Base-by-base conservation (phyloP, 2,329 filamentous ascomycete genomes). In the Fusarium penzigii region DNA sequence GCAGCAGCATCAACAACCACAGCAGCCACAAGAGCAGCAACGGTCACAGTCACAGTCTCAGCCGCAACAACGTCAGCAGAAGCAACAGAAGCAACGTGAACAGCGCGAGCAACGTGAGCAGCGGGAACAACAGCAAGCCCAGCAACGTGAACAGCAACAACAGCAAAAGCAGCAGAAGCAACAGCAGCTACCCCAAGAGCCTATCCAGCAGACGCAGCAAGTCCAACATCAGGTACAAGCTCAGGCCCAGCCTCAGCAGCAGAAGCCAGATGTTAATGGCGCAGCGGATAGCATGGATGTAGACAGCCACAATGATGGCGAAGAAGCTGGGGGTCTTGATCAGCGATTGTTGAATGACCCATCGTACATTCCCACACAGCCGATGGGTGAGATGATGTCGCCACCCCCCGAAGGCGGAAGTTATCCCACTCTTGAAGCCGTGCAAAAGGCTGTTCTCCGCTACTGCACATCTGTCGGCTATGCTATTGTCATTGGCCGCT, bases 401-500 rank as follows among this genome's bases (percentile, higher is more conserved):
- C 77, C 82, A 3, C 84, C 84, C 5, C 84, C 84, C 2, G 82
- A 86, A 62, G 84, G 84, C 7, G 82, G 82, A 16, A 86, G 81
- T 59, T 87, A 83, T 58, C 78, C 83, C 2, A 86, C 83, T 2
- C 74, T 87, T 25, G 84, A 87, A 55, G 82, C 83, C 8, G 80
- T 87, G 9, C 84, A 87, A 63, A 82, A 85, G 65, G 81, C 81
- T 29, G 84, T 86, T 16, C 71, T 87, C 51, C 73, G 77, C n/a
- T 86, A 87, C 64, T 86, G 84, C 63, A 85, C 84, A 0, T 85
- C 83, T 14, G 84, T 87, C 41, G 84, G 84, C 43, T 87, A 87
- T 66, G 84, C 84, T 8, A 85, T 87, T 46, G 84, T 87, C 54
- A 87, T 87, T 65, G 84, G 84, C 2, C 76, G 84, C 36, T 87